Evolutionary conservation across 257 asterid species (phyloP), one percentile per base, ranked within the genome.

Genomic region (Lycium barbarum): DNA sequence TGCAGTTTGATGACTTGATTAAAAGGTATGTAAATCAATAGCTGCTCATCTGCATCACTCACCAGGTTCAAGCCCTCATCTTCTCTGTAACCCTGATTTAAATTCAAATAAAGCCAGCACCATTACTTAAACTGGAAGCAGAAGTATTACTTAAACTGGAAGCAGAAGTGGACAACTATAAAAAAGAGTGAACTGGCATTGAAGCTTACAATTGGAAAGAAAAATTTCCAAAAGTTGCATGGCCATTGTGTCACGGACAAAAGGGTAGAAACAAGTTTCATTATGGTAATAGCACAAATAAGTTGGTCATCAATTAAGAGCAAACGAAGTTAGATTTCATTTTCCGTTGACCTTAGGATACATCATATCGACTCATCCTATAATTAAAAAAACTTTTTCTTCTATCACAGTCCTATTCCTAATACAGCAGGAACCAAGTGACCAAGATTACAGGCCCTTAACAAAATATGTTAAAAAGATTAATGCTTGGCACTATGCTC

Each of bases 21-120:
- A 83, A 97, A 97, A 70, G 99, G 99, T 84, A 97, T 87, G 87
- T 93, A 94, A 22, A 97, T 93, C 88, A 97, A 87, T 61, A 97
- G 91, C 85, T 97, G 99, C 88, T 95, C 99, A 65, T 97, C 99
- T 14, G 98, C 99, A 86, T 97, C 98, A 86, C 99, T 97, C 88
- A 92, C 98, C 88, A 97, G 90, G 85, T 90, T 85, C 94, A 97
- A 87, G 78, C 95, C 95, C 55, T 95, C 98, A 20, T 95, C 99
- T 80, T 96, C 99, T 91, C 99, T 91, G 89, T 95, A 97, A n/a
- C 95, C 99, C 99, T 95, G 91, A 76, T 82, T 84, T 55, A 85
- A 35, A 51, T 76, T 76, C 65, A 76, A 76, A 53, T 14, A 14
- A 53, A 76, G 26, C 12, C 49, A 26, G 26, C 45, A 26, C 82